Base-by-base conservation (phyloP, 352 stramenopile species). In the Blastocystis sp. region DNA sequence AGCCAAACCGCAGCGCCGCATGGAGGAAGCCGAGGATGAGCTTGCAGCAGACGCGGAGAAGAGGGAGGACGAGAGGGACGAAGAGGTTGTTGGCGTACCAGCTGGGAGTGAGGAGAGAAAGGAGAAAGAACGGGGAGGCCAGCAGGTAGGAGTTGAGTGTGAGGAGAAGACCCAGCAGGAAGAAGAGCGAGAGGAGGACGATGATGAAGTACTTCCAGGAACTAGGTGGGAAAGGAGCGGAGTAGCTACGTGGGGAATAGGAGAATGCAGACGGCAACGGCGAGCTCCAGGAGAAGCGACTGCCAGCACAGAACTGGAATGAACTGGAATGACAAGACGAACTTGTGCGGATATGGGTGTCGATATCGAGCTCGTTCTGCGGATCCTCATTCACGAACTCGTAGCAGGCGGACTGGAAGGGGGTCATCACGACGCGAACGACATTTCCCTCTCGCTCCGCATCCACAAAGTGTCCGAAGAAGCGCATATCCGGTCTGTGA, bases 391-490 rank as follows among this genome's bases (percentile, higher is more conserved):
- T 81, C 14, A 64, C 24, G 6, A 81, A 54, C 1, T 21, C 49
- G 40, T 64, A 81, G 46, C 69, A 81, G n/a, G 34, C 9, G 6
- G 16, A 24, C 16, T 44, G 16, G 46, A 29, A 81, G 46, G 69
- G 69, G 7, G 69, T 81, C 3, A 64, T 46, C 1, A 81, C 69
- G n/a, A 81, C 40, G 18, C 16, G 38, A 1, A 81, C 27, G 14
- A 49, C 51, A 32, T 61, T 57, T 42, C 48, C 29, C 21, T 81
- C 69, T 64, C 69, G 61, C 48, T 81, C 63, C 2, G 69, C 29
- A 61, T 81, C 69, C 8, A 81, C 36, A 2, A 81, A 51, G 18
- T 81, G 69, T 4, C 69, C 69, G 40, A 51, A 81, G 48, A 64
- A 63, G 24, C 42, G 4, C 16, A 64, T 14, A 29, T 81, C 29